Evolutionary conservation across 2,329 filamentous ascomycete genomes (phyloP).

Genomic region (Madurella mycetomatis): DNA sequence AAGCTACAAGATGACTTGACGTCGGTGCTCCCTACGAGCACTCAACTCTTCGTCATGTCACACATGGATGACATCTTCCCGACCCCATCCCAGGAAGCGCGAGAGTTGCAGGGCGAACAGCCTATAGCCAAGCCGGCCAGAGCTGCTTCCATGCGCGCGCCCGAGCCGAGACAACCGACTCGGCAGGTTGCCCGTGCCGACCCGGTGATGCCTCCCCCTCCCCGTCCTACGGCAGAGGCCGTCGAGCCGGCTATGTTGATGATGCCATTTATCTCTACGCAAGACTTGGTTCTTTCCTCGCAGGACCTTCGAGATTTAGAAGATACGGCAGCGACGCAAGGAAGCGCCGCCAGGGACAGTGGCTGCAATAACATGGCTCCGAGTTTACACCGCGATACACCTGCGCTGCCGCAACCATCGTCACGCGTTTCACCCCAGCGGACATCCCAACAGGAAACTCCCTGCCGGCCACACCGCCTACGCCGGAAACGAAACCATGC

Average conservation of each 20-base stretch:
- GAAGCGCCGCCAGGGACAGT: too few species aligned
- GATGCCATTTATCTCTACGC: slow-evolving; percentile 39
- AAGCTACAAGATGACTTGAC: background rate
- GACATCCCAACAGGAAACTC: too few species aligned
- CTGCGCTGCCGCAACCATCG: too few species aligned
- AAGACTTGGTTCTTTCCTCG: slow-evolving; percentile 44
- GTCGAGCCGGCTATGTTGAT: background rate
- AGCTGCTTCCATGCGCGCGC: background rate
- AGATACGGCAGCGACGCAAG: background rate
- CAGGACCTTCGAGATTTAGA: slow-evolving; percentile 45
- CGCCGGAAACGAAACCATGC: too few species aligned
- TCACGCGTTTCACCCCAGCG: too few species aligned
- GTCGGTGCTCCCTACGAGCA: slow-evolving; percentile 13
- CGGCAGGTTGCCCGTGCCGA: background rate
- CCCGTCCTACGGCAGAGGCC: background rate
- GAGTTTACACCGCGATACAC: too few species aligned
- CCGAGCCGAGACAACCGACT: background rate
- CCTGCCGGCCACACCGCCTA: too few species aligned
- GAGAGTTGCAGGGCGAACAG: slow-evolving; percentile 43
- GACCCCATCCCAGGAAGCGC: slow-evolving; percentile 41
- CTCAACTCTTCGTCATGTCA: slow-evolving; percentile 19
- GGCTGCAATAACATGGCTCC: too few species aligned
- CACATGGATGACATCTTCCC: slow-evolving; percentile 32
- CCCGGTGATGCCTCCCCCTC: background rate
- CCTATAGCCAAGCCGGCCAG: background rate